phyloP scores from a whole-genome alignment of 306 rosid species.

The barrel medic (Medicago truncatula) region MtrunA17r5.0-ANR NC_053049.1:28385001-28385500 shows the following conservation, averaged over 20 bases:
- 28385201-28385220: constrained; percentile 73
- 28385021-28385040: constrained; percentile 48
- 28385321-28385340: too few relatives aligned
- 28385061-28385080: constrained; percentile 56
- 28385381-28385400: too few relatives aligned
- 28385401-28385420: too few relatives aligned
- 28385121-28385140: constrained; percentile 50
- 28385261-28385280: too few relatives aligned
- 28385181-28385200: constrained; percentile 67
- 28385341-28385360: background rate
- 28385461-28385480: too few relatives aligned
- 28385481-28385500: too few relatives aligned
- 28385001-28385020: constrained; percentile 59
- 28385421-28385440: background rate
- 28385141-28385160: constrained; percentile 87
- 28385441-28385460: too few relatives aligned
- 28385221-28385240: constrained; percentile 81
- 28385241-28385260: constrained; percentile 71
- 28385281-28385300: too few relatives aligned
- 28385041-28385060: constrained; percentile 40
- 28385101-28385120: constrained; percentile 38
- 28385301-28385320: too few relatives aligned
- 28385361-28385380: too few relatives aligned
- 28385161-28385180: constrained; percentile 82
- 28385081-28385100: constrained; percentile 47